Conservation (phyloP, 1,139 yeast genomes). For the Debaryomyces fabryi region DNA sequence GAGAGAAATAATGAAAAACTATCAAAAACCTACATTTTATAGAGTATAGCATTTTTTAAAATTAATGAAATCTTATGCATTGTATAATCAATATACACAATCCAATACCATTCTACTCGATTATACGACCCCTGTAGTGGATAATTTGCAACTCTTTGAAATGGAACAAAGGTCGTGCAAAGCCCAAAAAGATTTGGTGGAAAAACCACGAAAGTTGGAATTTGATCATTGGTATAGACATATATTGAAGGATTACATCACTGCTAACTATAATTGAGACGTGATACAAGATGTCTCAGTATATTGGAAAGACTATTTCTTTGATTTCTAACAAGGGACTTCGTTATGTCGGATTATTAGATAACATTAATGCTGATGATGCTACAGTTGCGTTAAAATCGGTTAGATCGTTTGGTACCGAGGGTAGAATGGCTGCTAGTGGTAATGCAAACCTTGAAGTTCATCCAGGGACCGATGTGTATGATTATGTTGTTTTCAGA, state of each 20-base stretch:
- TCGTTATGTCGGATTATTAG: slow-evolving; percentile 84
- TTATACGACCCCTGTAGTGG: background rate
- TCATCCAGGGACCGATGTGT: slow-evolving; percentile 71
- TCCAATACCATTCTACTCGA: background rate
- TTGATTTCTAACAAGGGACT: slow-evolving; percentile 86
- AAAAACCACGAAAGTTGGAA: slow-evolving; percentile 1
- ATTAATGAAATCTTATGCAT: background rate
- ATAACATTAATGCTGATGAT: slow-evolving; percentile 85
- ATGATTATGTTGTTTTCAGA: slow-evolving; percentile 81
- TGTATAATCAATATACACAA: background rate
- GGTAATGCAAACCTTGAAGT: slow-evolving; percentile 74
- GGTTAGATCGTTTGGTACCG: slow-evolving; percentile 90
- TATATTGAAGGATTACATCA: background rate
- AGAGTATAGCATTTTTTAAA: background rate
- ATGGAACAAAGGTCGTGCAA: background rate
- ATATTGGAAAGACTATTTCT: slow-evolving; percentile 90
- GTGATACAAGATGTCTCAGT: slow-evolving; percentile 64
- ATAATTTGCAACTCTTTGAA: slow-evolving; percentile 2
- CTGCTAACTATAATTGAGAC: background rate
- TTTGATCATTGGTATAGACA: background rate
- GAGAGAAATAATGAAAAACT: background rate
- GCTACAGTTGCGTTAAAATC: slow-evolving; percentile 85
- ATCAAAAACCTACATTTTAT: background rate
- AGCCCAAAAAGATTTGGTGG: background rate
- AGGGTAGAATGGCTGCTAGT: slow-evolving; percentile 68